phyloP scores from a whole-genome alignment of 345 rosid species.

The Triadica sebifera region DNA sequence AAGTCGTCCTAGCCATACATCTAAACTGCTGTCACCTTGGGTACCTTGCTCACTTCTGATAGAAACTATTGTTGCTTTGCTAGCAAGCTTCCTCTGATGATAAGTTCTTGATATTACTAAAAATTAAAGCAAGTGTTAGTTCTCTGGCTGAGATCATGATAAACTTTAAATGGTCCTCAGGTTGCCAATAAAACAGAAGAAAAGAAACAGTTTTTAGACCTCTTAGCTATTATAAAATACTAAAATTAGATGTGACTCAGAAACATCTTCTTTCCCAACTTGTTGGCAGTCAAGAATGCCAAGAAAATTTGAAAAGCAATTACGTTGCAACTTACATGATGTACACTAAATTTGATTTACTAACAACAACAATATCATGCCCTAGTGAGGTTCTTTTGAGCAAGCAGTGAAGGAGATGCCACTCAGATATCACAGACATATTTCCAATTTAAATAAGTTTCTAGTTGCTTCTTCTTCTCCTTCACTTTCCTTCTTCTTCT shows the following conservation, averaged over 20 bases:
- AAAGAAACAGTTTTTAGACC: not conserved
- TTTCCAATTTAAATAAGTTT: no score
- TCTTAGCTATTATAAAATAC: not conserved
- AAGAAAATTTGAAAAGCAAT: no score
- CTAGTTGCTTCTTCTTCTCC: no score
- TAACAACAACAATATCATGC: no score
- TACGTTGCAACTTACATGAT: no score
- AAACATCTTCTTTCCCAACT: no score
- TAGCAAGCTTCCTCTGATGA: slow-evolving; percentile 28
- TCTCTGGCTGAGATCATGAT: not conserved
- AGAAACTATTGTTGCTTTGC: slow-evolving; percentile 46
- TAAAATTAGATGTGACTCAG: not conserved
- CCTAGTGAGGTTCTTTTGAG: no score
- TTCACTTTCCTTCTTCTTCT: no score
- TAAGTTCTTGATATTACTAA: slow-evolving; percentile 39
- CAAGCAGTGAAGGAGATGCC: no score
- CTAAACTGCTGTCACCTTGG: slow-evolving; percentile 52
- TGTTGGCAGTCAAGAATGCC: no score
- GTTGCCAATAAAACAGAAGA: not conserved
- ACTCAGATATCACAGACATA: no score
- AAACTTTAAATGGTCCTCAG: not conserved
- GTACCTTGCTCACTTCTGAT: slow-evolving; percentile 69
- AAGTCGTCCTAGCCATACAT: slow-evolving; percentile 86
- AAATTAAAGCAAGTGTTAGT: slow-evolving; percentile 20
- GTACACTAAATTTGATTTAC: no score